phyloP scores from a whole-genome alignment of 2,329 filamentous ascomycete species.

The Colletotrichum lini region DNA sequence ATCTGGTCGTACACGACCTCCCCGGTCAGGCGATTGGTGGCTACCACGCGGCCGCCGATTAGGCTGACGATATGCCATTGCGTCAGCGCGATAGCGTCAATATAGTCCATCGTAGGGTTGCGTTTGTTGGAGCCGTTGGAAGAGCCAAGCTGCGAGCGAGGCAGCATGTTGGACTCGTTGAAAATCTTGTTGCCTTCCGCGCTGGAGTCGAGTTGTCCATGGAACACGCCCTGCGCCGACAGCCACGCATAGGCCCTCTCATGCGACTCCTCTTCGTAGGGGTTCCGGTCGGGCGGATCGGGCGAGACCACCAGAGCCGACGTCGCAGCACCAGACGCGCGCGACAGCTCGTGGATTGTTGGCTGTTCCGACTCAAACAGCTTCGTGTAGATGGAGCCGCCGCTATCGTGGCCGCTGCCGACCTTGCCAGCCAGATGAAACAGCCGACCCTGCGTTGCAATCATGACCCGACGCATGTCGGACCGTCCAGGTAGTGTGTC shows the following conservation, averaged over 20 bases:
- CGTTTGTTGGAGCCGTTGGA: constrained; percentile 63
- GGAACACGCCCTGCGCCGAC: constrained; percentile 86
- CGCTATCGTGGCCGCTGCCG: constrained; percentile 82
- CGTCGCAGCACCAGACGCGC: constrained; percentile 69
- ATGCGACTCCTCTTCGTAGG: constrained; percentile 68
- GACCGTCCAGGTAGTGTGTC: constrained; percentile 78
- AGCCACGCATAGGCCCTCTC: constrained; percentile 93
- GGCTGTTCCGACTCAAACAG: constrained; percentile 92
- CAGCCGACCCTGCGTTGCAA: constrained; percentile 83
- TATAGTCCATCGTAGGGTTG: constrained; percentile 77
- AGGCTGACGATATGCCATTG: constrained; percentile 94
- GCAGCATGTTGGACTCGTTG: constrained; percentile 82
- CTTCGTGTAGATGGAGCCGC: constrained; percentile 86
- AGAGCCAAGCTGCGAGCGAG: constrained; percentile 75
- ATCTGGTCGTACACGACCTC: constrained; percentile 89
- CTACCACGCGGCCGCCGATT: constrained; percentile 86
- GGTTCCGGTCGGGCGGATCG: constrained; percentile 71
- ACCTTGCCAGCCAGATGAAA: constrained; percentile 87
- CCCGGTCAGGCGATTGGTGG: constrained; percentile 89
- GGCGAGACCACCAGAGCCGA: constrained; percentile 84
- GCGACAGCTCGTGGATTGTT: constrained; percentile 79
- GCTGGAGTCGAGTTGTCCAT: constrained; percentile 81
- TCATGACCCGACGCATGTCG: constrained; percentile 82
- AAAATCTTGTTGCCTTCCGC: constrained; percentile 82
- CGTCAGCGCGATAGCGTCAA: constrained; percentile 86